Evolutionary conservation across 2,329 filamentous ascomycete genomes (phyloP).

Genomic region (Pseudogymnoascus sp.): DNA sequence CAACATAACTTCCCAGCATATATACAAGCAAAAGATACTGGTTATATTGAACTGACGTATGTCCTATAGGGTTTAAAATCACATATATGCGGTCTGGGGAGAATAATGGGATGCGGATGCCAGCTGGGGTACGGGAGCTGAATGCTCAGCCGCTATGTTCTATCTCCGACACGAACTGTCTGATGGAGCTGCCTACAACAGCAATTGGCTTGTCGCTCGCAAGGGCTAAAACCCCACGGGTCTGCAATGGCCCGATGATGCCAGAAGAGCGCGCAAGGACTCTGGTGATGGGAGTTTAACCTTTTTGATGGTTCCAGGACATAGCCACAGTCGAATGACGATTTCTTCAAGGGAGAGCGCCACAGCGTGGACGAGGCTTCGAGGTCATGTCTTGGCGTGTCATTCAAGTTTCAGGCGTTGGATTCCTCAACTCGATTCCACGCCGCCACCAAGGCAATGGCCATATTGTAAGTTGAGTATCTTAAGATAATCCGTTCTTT

Average conservation of each 20-base stretch:
- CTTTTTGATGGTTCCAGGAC: background rate
- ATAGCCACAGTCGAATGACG: slow-evolving; percentile 2
- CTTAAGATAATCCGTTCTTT: background rate
- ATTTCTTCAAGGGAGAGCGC: background rate
- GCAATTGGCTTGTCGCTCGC: background rate
- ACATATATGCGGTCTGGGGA: background rate
- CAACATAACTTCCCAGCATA: background rate
- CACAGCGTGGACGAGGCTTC: background rate
- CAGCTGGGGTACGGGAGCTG: background rate
- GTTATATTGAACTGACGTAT: background rate
- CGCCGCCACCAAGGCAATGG: background rate
- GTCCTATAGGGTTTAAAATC: background rate
- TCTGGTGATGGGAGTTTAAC: background rate
- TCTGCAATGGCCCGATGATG: background rate
- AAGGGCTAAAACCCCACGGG: slow-evolving; percentile 2
- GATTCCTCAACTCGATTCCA: background rate
- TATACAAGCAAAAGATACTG: background rate
- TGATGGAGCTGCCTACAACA: background rate
- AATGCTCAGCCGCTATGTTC: background rate
- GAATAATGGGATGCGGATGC: background rate
- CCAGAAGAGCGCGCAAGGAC: background rate
- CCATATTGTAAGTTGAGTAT: background rate
- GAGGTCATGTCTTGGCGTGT: background rate
- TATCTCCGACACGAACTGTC: slow-evolving; percentile 1
- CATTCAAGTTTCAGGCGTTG: background rate